Evolutionary conservation across 1,284 basidiomycete genomes (phyloP), one percentile per base, ranked within the genome.

Genomic region (Rhodotorula sp.): DNA sequence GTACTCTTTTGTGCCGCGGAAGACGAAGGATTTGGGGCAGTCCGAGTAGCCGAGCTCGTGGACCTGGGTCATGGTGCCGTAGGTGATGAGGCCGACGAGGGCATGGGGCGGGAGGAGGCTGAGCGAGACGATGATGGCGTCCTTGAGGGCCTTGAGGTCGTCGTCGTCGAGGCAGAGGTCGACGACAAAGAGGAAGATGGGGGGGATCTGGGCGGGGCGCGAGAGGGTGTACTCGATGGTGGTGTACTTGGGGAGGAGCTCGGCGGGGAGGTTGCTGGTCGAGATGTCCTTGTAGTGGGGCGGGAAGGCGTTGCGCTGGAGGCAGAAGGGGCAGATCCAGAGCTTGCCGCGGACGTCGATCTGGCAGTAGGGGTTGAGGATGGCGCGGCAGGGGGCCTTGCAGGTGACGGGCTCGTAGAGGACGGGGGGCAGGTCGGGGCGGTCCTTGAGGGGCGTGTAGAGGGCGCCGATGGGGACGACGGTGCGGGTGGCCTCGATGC

Each of bases 261-360:
- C 96, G 27, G 94, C 91, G 58, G 96, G 96, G 41, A 98, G 87
- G 82, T 98, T 98, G 75, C 92, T 96, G 84, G 91, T 92, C 71
- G 93, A 94, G 78, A 99, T 97, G 82, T 99, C 96, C 84, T 97
- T 97, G 87, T 99, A 99, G 83, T 99, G 96, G 0, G 94, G 93
- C 13, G 96, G 96, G 84, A 99, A 98, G 3, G 95, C 90, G 82
- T 98, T 99, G 73, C 96, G 90, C 66, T 92, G 91, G 68, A 98
- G 86, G 84, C 96, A 99, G 85, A 99, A 99, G 5, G 96, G 96
- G 81, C 96, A 99, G 79, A 99, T 98, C 96, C 96, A 99, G 68
- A 99, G 88, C 84, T 98, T 99, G 76, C 92, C 95, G 77, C 97
- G 89, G 71, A 98, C 92, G 83, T 99, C 96, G 81, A 99, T 95